Percentiles rank a stretch among this genome's conserved stretches.
Evolutionary conservation across 2,329 filamentous ascomycete genomes (phyloP).

Genomic region (Aspergillus japonicus): DNA sequence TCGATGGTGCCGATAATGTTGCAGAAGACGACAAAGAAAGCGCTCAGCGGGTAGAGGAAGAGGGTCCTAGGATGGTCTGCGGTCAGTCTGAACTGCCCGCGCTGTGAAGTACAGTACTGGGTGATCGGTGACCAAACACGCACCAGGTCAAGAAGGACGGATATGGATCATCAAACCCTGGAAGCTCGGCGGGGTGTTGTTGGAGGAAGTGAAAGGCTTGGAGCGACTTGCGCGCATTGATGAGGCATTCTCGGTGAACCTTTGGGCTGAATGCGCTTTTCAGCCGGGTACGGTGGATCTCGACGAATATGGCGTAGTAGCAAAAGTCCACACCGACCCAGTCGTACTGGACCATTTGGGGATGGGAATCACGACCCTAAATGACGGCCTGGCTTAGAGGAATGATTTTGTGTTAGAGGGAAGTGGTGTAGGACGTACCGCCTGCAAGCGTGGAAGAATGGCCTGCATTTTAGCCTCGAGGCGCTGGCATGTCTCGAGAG

Average conservation of each 20-base stretch:
- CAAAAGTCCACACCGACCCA: constrained; percentile 26
- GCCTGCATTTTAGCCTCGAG: constrained; percentile 20
- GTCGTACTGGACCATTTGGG: constrained; percentile 14
- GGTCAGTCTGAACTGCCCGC: no score
- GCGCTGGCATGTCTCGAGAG: constrained; percentile 12
- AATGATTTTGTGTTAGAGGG: background rate
- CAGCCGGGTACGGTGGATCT: constrained; percentile 27
- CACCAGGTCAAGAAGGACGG: constrained; percentile 22
- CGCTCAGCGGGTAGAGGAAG: constrained; percentile 10
- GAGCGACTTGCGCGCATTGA: constrained; percentile 19
- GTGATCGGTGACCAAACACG: background rate
- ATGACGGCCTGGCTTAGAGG: background rate
- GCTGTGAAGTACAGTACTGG: background rate
- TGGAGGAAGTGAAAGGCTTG: constrained; percentile 16
- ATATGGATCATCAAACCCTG: constrained; percentile 15
- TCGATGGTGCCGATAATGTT: constrained; percentile 11
- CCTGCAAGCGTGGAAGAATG: constrained; percentile 19
- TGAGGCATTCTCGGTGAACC: constrained; percentile 24
- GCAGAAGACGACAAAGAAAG: constrained; percentile 15
- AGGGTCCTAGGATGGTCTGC: constrained; percentile 3
- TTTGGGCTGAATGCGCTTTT: constrained; percentile 18
- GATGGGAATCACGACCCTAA: constrained; percentile 14
- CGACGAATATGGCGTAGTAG: constrained; percentile 27
- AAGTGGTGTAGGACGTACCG: constrained; percentile 12
- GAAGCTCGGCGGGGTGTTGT: constrained; percentile 7